Percentiles rank a stretch among this genome's conserved stretches.
phyloP scores from a whole-genome alignment of 129 eudicot species.

The Daucus carota region DH1_v3.0 NC_030387.2:38234501-38235000 shows the following conservation, averaged over 20 bases:
- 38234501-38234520: too few species aligned
- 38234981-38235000: too few species aligned
- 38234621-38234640: constrained; percentile 85
- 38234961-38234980: too few species aligned
- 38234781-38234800: background rate
- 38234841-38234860: background rate
- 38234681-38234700: constrained; percentile 63
- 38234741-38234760: background rate
- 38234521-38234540: background rate
- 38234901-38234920: too few species aligned
- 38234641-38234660: constrained; percentile 70
- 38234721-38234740: background rate
- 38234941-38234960: too few species aligned
- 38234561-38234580: constrained; percentile 89
- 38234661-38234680: constrained; percentile 55
- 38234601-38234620: constrained; percentile 91
- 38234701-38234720: constrained; percentile 6
- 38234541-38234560: constrained; percentile 40
- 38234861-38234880: too few species aligned
- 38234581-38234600: constrained; percentile 98
- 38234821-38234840: background rate
- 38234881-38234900: too few species aligned
- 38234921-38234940: too few species aligned
- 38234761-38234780: background rate
- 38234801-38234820: background rate